These are phyloP conservation scores for Trametes polyzona DNA, from an alignment of 1,284 basidiomycete species.

Conservation along the genomic window DNA sequence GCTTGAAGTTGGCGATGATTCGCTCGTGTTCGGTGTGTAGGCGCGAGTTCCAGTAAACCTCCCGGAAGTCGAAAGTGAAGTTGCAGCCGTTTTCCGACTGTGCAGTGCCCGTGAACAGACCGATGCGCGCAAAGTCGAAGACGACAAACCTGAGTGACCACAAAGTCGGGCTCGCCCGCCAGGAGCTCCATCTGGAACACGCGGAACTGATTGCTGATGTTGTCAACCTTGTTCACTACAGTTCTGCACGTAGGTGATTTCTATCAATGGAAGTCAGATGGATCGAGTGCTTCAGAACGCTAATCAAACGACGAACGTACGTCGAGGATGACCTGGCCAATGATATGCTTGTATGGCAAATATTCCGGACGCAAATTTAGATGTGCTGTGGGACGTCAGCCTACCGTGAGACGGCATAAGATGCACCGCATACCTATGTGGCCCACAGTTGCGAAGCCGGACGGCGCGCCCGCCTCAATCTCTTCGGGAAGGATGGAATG, in stretches of 20 bases:
- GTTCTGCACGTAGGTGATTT: conserved; percentile 85
- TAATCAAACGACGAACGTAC: no score
- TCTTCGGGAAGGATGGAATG: conserved; percentile 78
- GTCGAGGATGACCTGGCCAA: conserved; percentile 91
- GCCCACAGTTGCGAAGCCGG: conserved; percentile 87
- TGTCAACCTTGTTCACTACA: conserved; percentile 95
- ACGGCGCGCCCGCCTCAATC: conserved; percentile 79
- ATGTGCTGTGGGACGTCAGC: conserved; percentile 56
- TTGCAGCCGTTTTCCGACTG: conserved; percentile 84
- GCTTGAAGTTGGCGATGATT: conserved; percentile 71
- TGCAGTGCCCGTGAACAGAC: not conserved
- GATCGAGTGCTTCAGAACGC: no score
- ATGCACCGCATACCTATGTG: conserved; percentile 76
- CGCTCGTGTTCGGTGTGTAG: conserved; percentile 91
- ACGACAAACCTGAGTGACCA: conserved; percentile 77
- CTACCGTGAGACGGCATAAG: not conserved
- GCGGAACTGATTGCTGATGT: conserved; percentile 87
- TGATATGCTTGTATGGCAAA: conserved; percentile 88
- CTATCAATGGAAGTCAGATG: conserved; percentile 44
- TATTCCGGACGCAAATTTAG: conserved; percentile 92
- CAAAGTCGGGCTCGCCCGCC: conserved; percentile 85
- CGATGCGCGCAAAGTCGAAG: conserved; percentile 1
- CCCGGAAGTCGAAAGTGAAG: conserved; percentile 94
- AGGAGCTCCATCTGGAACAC: conserved; percentile 98
- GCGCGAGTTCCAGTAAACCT: conserved; percentile 98